phyloP scores from a whole-genome alignment of 2,329 filamentous ascomycete species.

The Alternaria sp. region DNA sequence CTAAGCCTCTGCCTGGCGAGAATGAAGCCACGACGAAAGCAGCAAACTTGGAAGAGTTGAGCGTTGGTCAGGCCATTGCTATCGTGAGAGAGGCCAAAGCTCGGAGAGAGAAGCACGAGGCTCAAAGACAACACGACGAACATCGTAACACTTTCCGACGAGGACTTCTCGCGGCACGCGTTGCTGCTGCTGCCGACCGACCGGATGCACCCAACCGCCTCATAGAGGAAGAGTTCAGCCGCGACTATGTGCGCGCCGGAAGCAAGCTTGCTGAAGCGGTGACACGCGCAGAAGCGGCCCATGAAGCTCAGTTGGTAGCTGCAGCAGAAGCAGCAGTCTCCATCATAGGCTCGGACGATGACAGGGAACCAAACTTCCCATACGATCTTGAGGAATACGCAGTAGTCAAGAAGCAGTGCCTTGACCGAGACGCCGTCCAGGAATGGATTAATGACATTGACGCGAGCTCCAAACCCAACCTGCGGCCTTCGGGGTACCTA shows the following conservation, averaged over 20 bases:
- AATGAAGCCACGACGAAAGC: background rate
- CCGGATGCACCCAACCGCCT: background rate
- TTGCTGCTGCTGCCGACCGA: background rate
- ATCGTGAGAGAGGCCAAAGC: background rate
- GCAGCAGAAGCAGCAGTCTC: background rate
- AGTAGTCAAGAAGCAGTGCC: background rate
- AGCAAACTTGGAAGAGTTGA: background rate
- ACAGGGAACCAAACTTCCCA: background rate
- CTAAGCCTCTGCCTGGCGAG: background rate
- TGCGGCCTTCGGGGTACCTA: background rate
- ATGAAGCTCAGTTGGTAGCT: background rate
- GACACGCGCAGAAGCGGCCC: background rate
- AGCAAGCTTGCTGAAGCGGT: background rate
- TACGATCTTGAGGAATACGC: background rate
- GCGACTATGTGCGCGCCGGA: background rate
- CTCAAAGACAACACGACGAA: background rate
- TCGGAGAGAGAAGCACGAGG: background rate
- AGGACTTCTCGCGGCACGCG: background rate
- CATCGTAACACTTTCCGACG: background rate
- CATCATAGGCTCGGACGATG: background rate
- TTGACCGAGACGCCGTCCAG: background rate
- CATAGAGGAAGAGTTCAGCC: background rate
- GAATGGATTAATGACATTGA: background rate
- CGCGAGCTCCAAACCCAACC: background rate
- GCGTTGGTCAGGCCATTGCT: background rate